Percentiles rank a stretch among this genome's conserved stretches.
Evolutionary conservation across 345 rosid species (phyloP).

Genomic region (sweet orange (Citrus sinensis)): DNA sequence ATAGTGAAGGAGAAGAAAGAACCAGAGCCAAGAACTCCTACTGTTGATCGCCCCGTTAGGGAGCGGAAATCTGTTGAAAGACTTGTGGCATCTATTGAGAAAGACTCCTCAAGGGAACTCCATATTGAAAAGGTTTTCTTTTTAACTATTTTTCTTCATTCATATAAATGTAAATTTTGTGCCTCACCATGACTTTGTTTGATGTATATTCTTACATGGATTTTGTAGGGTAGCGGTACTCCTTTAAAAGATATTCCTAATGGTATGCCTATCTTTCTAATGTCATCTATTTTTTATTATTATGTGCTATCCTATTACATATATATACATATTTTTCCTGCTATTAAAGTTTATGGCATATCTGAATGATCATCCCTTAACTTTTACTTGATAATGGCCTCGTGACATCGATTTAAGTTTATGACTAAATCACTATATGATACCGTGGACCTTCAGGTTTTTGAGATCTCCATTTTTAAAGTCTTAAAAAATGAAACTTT

Average conservation of each 20-base stretch:
- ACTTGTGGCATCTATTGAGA: conserved; percentile 78
- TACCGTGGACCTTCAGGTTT: background rate
- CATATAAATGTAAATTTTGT: background rate
- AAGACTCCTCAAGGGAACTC: conserved; percentile 61
- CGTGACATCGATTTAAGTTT: background rate
- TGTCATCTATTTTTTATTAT: background rate
- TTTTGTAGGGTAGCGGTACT: conserved; percentile 80
- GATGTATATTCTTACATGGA: conserved; percentile 24
- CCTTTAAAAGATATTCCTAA: conserved; percentile 91
- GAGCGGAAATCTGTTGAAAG: conserved; percentile 94
- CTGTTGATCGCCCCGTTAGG: conserved; percentile 79
- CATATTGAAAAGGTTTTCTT: conserved; percentile 67
- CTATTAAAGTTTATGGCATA: background rate
- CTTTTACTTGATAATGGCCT: background rate
- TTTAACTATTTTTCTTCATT: conserved; percentile 4
- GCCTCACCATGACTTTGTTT: conserved; percentile 10
- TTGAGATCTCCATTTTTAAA: background rate
- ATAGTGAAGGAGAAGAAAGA: conserved; percentile 41
- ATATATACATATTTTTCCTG: background rate
- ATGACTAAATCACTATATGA: background rate
- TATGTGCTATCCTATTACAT: background rate
- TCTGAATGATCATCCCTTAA: background rate
- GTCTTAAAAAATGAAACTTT: background rate
- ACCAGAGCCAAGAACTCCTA: conserved; percentile 60
- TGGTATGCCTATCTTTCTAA: conserved; percentile 40